These are phyloP conservation scores for Podaxis sp. DNA, from an alignment of 768 basidiomycete genomes.

Conservation along the genomic window DNA sequence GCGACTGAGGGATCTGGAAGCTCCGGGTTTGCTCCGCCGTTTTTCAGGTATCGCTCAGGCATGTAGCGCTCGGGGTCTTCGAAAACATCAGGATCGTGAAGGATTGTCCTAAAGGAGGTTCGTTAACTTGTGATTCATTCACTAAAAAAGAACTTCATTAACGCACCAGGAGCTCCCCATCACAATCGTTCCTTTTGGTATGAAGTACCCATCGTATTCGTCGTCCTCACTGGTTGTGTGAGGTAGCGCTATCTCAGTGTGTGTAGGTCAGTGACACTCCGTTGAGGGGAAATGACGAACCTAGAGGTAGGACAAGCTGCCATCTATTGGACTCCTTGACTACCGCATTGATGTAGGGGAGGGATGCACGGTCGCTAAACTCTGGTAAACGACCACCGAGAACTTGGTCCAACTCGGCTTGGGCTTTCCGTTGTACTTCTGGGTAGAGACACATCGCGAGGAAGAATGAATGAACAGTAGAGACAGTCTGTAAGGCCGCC, in stretches of 20 bases:
- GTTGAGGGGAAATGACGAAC: constrained; percentile 24
- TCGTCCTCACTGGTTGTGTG: background rate
- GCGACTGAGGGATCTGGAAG: constrained; percentile 21
- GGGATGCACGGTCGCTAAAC: constrained; percentile 25
- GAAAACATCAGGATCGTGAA: constrained; percentile 23
- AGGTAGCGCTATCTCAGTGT: background rate
- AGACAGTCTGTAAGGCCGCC: constrained; percentile 23
- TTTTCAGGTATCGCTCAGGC: constrained; percentile 28
- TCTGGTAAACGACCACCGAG: constrained; percentile 34
- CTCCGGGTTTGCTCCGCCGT: constrained; percentile 21
- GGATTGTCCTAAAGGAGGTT: constrained; percentile 21
- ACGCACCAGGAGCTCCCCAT: constrained; percentile 28
- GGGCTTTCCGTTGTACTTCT: constrained; percentile 30
- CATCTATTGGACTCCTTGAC: constrained; percentile 35
- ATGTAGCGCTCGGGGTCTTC: constrained; percentile 24
- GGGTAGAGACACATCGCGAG: constrained; percentile 35
- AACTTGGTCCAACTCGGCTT: constrained; percentile 35
- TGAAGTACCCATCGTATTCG: constrained; percentile 24
- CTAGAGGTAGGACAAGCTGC: constrained; percentile 29
- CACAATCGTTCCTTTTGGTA: constrained; percentile 35
- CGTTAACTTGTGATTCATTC: background rate
- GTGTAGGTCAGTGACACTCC: constrained; percentile 11
- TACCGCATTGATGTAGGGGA: constrained; percentile 34
- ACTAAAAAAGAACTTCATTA: background rate
- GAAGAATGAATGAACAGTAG: constrained; percentile 30